phyloP scores from a whole-genome alignment of 2,329 filamentous ascomycete species.

The Ilyonectria sp. region DNA sequence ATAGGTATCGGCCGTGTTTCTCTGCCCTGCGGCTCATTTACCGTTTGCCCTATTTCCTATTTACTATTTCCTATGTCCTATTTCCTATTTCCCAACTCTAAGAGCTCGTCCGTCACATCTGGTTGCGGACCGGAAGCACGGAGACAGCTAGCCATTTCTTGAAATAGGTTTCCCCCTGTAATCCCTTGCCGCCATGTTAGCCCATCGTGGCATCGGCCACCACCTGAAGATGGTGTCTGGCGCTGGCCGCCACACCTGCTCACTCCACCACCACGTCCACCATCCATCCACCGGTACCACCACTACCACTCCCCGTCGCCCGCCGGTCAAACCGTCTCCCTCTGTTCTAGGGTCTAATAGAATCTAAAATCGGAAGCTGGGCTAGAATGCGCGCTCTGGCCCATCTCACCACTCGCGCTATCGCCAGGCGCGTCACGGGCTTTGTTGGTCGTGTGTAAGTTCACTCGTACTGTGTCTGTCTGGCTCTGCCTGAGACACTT shows the following conservation, averaged over 20 bases:
- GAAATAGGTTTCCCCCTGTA: constrained; percentile 21
- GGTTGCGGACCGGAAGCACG: background rate
- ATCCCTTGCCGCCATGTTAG: constrained; percentile 26
- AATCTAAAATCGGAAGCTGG: background rate
- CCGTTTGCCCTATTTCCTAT: constrained; percentile 24
- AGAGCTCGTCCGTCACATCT: constrained; percentile 25
- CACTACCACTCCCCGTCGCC: constrained; percentile 25
- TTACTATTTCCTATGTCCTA: constrained; percentile 31
- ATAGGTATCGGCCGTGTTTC: constrained; percentile 27
- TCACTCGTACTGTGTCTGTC: background rate
- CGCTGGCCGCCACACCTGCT: constrained; percentile 31
- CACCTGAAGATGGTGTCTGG: constrained; percentile 13
- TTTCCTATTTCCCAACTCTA: constrained; percentile 26
- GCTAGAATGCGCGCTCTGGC: background rate
- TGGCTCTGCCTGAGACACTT: constrained; percentile 26
- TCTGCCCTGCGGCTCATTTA: constrained; percentile 20
- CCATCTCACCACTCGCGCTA: constrained; percentile 8
- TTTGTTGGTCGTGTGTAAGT: background rate
- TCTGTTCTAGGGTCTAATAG: background rate
- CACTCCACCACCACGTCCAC: constrained; percentile 30
- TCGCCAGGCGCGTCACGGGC: constrained; percentile 4
- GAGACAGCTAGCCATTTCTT: constrained; percentile 18
- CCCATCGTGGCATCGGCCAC: constrained; percentile 26
- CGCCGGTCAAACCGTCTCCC: constrained; percentile 12
- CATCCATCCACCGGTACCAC: constrained; percentile 25